These are phyloP conservation scores for Yarrowia galli DNA, from an alignment of 1,139 yeast genomes.

Conservation along the genomic window DNA sequence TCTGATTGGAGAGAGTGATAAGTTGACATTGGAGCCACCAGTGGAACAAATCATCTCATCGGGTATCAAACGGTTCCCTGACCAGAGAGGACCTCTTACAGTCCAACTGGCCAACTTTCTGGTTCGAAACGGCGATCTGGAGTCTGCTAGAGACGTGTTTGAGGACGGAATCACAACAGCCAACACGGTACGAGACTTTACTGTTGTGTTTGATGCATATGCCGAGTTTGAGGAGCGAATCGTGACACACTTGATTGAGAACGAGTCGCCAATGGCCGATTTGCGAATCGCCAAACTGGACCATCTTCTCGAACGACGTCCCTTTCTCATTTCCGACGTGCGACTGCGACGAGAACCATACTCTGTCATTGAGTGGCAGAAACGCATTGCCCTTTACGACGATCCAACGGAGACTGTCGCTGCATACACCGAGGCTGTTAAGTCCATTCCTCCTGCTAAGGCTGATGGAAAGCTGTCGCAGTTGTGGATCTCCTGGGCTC, in stretches of 20 bases:
- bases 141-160: conserved; percentile 58
- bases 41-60: conserved; percentile 53
- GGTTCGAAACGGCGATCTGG: conserved; percentile 52
- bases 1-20: conserved; percentile 49
- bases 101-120: conserved; percentile 61
- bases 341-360: conserved; percentile 68
- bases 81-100: conserved; percentile 63
- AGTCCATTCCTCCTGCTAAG: conserved; percentile 68
- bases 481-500: conserved; percentile 77
- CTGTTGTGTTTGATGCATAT: conserved; percentile 67
- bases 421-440: conserved; percentile 71
- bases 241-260: conserved; percentile 53
- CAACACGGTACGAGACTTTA: conserved; percentile 66
- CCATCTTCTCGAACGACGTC: conserved; percentile 61
- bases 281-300: conserved; percentile 62
- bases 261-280: conserved; percentile 52
- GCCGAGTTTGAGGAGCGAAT: conserved; percentile 67
- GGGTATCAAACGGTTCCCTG: conserved; percentile 62
- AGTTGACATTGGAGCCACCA: conserved; percentile 41
- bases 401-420: conserved; percentile 57
- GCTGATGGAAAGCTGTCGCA: conserved; percentile 54
- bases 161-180: conserved; percentile 58
- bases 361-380: conserved; percentile 72
- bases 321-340: conserved; percentile 68
- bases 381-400: conserved; percentile 59